phyloP scores from a whole-genome alignment of 192 early-diverging fungal species.

The Podila verticillata region DNA sequence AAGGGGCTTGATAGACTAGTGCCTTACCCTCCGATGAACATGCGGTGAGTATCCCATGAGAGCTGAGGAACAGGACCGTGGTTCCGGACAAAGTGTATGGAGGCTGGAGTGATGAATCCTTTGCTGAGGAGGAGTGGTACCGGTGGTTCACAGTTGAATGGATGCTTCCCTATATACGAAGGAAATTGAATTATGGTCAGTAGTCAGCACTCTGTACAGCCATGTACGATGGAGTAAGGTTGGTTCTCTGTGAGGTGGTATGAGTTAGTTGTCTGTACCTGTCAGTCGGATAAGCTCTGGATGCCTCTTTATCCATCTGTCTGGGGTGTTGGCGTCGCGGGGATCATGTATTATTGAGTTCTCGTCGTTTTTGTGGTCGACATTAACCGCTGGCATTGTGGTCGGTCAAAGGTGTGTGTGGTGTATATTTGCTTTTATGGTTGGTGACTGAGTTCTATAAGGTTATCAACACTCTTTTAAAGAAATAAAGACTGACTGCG shows the following conservation, averaged over 20 bases:
- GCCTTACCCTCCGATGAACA: slow-evolving; percentile 57
- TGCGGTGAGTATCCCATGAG: slow-evolving; percentile 46
- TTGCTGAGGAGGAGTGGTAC: slow-evolving; percentile 52
- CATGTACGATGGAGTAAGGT: neutral
- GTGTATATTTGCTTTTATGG: neutral
- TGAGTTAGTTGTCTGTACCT: slow-evolving; percentile 7
- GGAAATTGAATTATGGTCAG: neutral
- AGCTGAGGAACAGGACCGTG: slow-evolving; percentile 73
- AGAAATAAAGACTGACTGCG: too few species aligned
- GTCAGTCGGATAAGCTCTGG: slow-evolving; percentile 60
- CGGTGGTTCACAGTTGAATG: slow-evolving; percentile 68
- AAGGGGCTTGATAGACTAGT: neutral
- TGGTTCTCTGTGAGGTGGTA: neutral
- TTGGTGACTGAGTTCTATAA: neutral
- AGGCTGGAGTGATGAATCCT: slow-evolving; percentile 65
- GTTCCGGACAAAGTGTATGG: slow-evolving; percentile 76
- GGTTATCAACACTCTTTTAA: neutral
- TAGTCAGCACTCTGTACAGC: neutral
- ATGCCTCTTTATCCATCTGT: slow-evolving; percentile 59
- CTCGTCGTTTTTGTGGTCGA: slow-evolving; percentile 12
- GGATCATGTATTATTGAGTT: slow-evolving; percentile 33
- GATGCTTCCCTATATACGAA: slow-evolving; percentile 55
- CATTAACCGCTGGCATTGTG: neutral
- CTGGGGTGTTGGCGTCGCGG: slow-evolving; percentile 56
- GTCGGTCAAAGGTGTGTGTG: too few species aligned